Base-by-base conservation (phyloP, 2,329 filamentous ascomycete species). In the Ophiostoma australiae region DNA sequence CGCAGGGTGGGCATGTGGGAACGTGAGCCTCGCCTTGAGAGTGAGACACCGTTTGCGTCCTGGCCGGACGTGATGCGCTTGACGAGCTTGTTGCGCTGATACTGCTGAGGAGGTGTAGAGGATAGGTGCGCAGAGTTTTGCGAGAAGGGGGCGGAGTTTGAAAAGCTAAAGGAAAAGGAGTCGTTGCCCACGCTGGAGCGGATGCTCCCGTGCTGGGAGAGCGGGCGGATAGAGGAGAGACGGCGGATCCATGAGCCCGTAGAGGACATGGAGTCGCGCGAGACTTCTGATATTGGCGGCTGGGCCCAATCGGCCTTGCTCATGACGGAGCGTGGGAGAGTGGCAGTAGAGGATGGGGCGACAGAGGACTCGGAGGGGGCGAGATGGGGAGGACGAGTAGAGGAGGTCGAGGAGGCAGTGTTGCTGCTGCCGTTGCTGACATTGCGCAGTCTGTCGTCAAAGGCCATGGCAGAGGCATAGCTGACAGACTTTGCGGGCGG, bases 61-160 rank as follows among this genome's bases (percentile, higher is more conserved):
- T 84, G 84, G 67, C 83, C 81, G 27, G 90, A 87, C 3, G 89
- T 84, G 52, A 87, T 84, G 72, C 91, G 87, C 80, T 94, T 94
- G 69, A 93, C 90, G 58, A 94, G 83, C 81, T 92, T 93, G 79
- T 94, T 94, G 23, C 88, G 89, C 10, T 87, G 82, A 41, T 87
- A 83, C 23, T 78, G 73, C 15, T 81, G 72, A 23, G 81, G 77
- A 63, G 76, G 77, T 44, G 61, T 48, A 8, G 55, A 41, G 20
- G 79, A 37, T 20, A 79, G 75, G 35, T 23, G 81, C 79, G 31
- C 90, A 79, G 72, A 93, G 44, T 6, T 48, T 48, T 48, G 85
- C 87, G 63, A 35, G 23, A 44, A 17, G 37, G 37, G 37, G 1
- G 84, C 85, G 48, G 90, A 92, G 72, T 84, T 86, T 79, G 89